Percentiles rank a stretch among this genome's conserved stretches.
Evolutionary conservation across 148 eudicot species (phyloP).

Genomic region (Rhododendron molle): DNA sequence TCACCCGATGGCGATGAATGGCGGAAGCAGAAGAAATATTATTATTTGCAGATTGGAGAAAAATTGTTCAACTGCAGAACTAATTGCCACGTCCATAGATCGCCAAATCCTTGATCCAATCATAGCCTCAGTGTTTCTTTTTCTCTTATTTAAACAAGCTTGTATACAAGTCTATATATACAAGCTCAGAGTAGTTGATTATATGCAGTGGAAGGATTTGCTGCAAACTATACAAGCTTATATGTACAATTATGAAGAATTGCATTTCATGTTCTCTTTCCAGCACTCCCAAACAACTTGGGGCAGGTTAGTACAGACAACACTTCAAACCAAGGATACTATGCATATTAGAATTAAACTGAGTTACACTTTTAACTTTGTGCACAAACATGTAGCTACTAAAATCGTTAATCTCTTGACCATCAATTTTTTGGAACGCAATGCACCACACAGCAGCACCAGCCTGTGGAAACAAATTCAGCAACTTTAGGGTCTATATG

Average conservation of each 20-base stretch:
- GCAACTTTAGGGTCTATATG: neutral
- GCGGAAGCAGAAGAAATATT: too few species aligned
- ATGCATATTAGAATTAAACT: neutral
- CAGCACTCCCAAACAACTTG: neutral
- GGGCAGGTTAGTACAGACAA: neutral
- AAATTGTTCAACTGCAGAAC: too few species aligned
- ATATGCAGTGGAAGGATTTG: too few species aligned
- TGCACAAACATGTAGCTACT: slow-evolving; percentile 56
- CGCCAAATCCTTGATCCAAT: too few species aligned
- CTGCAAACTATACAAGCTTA: too few species aligned
- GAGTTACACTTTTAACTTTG: neutral
- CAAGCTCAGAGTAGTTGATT: too few species aligned
- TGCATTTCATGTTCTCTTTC: neutral
- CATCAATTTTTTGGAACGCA: slow-evolving; percentile 73
- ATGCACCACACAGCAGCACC: slow-evolving; percentile 91
- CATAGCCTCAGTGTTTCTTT: neutral
- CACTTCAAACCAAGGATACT: neutral
- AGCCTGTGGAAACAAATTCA: slow-evolving; percentile 39
- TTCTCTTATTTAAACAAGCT: neutral
- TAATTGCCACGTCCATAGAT: too few species aligned
- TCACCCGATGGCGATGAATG: too few species aligned
- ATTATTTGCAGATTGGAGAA: too few species aligned
- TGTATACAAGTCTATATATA: too few species aligned
- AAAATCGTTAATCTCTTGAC: slow-evolving; percentile 66
- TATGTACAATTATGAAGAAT: neutral